Conservation (phyloP, 169 alveolate species). For the Eimeria maxima region DNA sequence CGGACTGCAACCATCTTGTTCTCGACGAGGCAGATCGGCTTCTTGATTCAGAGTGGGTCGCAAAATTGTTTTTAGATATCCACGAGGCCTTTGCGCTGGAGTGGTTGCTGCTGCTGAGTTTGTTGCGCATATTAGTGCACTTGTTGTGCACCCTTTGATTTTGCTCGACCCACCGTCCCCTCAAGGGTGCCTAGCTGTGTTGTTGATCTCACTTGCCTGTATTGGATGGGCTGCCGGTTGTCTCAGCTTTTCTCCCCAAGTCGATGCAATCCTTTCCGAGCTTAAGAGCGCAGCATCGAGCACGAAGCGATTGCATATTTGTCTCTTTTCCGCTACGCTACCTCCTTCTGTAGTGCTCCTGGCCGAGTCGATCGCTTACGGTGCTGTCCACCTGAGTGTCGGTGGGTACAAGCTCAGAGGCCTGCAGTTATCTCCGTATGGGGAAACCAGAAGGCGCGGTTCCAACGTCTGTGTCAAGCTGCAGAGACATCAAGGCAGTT, state of each 20-base stretch:
- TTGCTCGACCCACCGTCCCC: background rate
- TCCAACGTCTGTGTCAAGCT: background rate
- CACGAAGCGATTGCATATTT: conserved; percentile 19
- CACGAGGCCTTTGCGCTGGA: background rate
- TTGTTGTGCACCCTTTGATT: background rate
- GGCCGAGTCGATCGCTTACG: conserved; percentile 75
- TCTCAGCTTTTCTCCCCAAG: conserved; percentile 81
- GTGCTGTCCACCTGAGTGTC: conserved; percentile 67
- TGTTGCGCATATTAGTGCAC: background rate
- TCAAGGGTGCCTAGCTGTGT: background rate
- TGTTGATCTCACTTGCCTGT: conserved; percentile 1
- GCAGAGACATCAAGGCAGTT: too few relatives aligned
- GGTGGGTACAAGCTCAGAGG: conserved; percentile 16
- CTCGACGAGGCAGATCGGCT: conserved; percentile 92
- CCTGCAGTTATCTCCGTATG: background rate
- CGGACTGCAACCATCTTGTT: conserved; percentile 87
- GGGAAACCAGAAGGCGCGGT: background rate
- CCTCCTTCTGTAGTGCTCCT: conserved; percentile 83
- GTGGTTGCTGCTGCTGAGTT: background rate
- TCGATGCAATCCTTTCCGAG: conserved; percentile 75
- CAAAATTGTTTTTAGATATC: background rate
- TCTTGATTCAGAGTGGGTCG: conserved; percentile 82
- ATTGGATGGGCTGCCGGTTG: too few relatives aligned
- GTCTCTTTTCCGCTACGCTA: conserved; percentile 85
- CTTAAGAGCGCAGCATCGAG: background rate